phyloP scores from a whole-genome alignment of 2,329 filamentous ascomycete genomes.

The Neonectria ditissima region DNA sequence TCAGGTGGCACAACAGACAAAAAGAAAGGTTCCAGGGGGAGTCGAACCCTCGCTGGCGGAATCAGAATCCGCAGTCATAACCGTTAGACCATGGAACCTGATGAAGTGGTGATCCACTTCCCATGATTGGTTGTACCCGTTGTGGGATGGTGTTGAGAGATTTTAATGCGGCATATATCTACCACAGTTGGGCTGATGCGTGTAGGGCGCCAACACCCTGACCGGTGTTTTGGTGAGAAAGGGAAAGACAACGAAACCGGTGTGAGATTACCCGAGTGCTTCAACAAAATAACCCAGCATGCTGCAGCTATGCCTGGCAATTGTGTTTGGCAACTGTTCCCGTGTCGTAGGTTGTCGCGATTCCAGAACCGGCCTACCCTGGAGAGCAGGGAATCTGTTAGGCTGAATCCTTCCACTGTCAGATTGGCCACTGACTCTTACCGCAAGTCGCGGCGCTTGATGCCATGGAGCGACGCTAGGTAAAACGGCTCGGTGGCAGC shows the following conservation, averaged over 20 bases:
- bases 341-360: not conserved
- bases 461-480: not conserved
- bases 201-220: not conserved
- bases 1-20: not conserved
- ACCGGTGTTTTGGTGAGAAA: not conserved
- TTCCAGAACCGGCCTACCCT: not conserved
- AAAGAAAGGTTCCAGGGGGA: conserved; percentile 34
- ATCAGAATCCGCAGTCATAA: conserved; percentile 40
- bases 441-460: not conserved
- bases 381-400: not conserved
- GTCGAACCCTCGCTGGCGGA: conserved; percentile 41
- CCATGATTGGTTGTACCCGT: conserved; percentile 23
- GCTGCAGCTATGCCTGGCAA: not conserved
- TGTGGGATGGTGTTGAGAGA: not conserved
- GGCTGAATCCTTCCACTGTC: not conserved
- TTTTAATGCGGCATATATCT: conserved; percentile 20
- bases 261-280: not conserved
- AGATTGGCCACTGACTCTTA: not conserved
- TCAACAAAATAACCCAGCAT: not conserved
- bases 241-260: no score
- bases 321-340: not conserved
- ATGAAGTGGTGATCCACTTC: conserved; percentile 19
- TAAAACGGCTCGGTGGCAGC: not conserved
- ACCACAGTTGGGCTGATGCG: no score
- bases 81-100: conserved; percentile 37